Base-by-base conservation (phyloP, 2,329 filamentous ascomycete species). In the Neospermospora avenae region DNA sequence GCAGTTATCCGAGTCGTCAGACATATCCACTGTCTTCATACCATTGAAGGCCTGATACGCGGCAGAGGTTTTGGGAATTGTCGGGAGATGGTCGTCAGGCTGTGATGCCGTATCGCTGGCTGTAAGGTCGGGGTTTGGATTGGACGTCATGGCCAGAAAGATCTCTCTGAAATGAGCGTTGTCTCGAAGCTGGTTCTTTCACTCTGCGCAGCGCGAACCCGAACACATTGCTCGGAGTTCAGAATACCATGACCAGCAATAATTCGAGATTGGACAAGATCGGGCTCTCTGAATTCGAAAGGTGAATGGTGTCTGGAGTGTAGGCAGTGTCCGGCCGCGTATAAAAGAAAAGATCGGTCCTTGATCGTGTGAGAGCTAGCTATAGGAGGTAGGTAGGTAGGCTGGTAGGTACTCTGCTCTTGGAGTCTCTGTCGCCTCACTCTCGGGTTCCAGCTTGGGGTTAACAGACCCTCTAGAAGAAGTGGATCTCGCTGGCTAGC, bases 21-120 rank as follows among this genome's bases (percentile, higher is more conserved):
- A 60, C 25, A 60, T 34, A 28, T 62, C 61, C 25, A 60, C 54
- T 39, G 65, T 51, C 46, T 67, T 67, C 61, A 63, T 62, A 45
- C 59, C 62, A 61, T 64, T 64, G 28, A 57, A 62, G 39, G 64
- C 48, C 49, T 69, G 68, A 24, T 62, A 57, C 25, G 69, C 66
- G n/a, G 70, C 66, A 14, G 67, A 70, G 10, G 70, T 71, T 46
- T 69, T 72, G 3, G 70, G 69, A 2, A 66, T 60, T 1, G 59
- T 59, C 18, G 62, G 52, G 8, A 60, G 62, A n/a, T 66, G 63
- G 37, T 72, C 70, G 55, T 72, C 70, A 18, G 68, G 66, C 42
- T 69, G 68, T 37, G 67, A 69, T 39, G 65, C 63, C 13, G 66
- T 68, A 58, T 71, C 68, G 61, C 65, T 70, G 54, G 67, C 58